A percentile compares a stretch with the other conserved stretches of the same genome.
Evolutionary conservation across 108 stramenopile genomes (phyloP).

Genomic region (Stephanodiscus triporus): DNA sequence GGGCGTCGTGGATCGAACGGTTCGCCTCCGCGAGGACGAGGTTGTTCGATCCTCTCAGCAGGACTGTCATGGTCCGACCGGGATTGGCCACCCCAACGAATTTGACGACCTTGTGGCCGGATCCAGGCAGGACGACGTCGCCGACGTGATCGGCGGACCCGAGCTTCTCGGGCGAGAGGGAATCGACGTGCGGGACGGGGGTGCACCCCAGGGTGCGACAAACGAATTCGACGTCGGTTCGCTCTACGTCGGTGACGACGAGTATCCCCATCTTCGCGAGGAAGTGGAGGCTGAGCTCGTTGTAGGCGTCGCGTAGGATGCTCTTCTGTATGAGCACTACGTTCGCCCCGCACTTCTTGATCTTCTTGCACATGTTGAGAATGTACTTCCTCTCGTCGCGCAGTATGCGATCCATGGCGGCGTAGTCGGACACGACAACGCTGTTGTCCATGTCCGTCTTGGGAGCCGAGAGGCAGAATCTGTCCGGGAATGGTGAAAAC

Average conservation of each 20-base stretch:
- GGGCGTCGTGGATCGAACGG: constrained; percentile 98
- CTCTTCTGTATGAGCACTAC: constrained; percentile 98
- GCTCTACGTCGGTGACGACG: constrained; percentile 97
- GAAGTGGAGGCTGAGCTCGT: constrained; percentile 97
- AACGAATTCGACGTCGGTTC: constrained; percentile 96
- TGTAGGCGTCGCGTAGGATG: constrained; percentile 99
- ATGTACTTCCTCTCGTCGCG: constrained; percentile 98
- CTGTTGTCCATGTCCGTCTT: constrained; percentile 99
- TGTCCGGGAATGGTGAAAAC: constrained; percentile 6
- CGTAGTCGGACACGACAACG: constrained; percentile 98
- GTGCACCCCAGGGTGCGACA: constrained; percentile 92
- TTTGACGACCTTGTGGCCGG: constrained; percentile 94
- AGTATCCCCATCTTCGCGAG: constrained; percentile 99
- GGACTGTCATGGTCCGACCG: constrained; percentile 91
- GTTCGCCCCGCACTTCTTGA: constrained; percentile 97
- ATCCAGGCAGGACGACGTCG: constrained; percentile 94
- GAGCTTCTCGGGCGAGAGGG: constrained; percentile 89
- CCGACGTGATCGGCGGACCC: constrained; percentile 88
- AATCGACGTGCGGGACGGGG: constrained; percentile 97
- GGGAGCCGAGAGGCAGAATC: constrained; percentile 97
- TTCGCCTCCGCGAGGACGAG: constrained; percentile 99
- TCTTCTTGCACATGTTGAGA: constrained; percentile 94
- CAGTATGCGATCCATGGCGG: constrained; percentile 99
- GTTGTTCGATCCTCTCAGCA: constrained; percentile 96
- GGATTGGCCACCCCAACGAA: constrained; percentile 94